These are phyloP conservation scores for Piromyces finnis DNA, from an alignment of 192 early-diverging fungal species.

Conservation along the genomic window DNA sequence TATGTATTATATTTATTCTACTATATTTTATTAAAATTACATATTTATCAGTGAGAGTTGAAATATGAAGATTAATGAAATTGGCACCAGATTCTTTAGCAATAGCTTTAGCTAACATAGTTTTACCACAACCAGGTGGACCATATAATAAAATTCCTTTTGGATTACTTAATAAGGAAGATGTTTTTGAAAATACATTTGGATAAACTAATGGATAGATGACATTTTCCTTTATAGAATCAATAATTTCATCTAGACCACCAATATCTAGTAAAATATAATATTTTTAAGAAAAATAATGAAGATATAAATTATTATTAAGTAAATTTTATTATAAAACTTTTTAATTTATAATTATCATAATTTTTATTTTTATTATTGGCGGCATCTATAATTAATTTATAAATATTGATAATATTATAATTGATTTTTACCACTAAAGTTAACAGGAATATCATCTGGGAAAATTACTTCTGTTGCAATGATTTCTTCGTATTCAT, in stretches of 20 bases:
- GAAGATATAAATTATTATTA: too few relatives aligned
- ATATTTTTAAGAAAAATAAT: too few relatives aligned
- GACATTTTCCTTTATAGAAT: slow-evolving; percentile 79
- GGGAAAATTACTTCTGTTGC: slow-evolving; percentile 83
- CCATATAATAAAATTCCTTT: slow-evolving; percentile 93
- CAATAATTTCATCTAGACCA: slow-evolving; percentile 45
- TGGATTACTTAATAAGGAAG: slow-evolving; percentile 76
- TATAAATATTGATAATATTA: too few relatives aligned
- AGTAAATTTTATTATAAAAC: too few relatives aligned
- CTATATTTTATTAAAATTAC: neutral
- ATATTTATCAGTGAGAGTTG: slow-evolving; percentile 95
- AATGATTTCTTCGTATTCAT: slow-evolving; percentile 86
- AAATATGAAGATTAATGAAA: slow-evolving; percentile 94
- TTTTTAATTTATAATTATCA: too few relatives aligned
- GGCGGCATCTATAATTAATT: too few relatives aligned
- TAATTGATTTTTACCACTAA: slow-evolving; percentile 65
- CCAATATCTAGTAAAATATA: neutral
- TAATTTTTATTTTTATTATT: too few relatives aligned
- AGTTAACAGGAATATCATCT: slow-evolving; percentile 72
- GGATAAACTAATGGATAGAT: slow-evolving; percentile 92
- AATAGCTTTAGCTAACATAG: too few relatives aligned
- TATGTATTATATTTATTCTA: too few relatives aligned
- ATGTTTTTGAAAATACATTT: slow-evolving; percentile 66
- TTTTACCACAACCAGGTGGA: slow-evolving; percentile 70
- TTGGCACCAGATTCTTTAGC: slow-evolving; percentile 81